These are phyloP conservation scores for Chimonanthus salicifolius DNA, from an alignment of 164 flowering plant species.

Conservation along the genomic window DNA sequence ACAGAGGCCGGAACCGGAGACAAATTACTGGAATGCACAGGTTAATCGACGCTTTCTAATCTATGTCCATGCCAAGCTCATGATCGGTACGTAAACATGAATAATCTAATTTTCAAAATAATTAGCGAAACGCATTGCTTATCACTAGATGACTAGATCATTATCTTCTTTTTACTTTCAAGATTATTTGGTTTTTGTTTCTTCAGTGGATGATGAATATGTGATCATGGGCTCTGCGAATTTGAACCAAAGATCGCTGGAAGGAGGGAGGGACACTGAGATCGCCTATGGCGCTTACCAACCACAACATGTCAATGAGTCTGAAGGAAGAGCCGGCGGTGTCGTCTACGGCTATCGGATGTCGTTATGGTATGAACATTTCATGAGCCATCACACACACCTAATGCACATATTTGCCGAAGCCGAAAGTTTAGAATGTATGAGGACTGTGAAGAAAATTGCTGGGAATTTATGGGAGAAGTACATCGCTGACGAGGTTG, in stretches of 20 bases:
- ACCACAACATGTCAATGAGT: conserved; percentile 38
- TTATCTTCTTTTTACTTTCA: not conserved
- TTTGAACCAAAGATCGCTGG: conserved; percentile 76
- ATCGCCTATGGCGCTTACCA: conserved; percentile 78
- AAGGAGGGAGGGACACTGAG: conserved; percentile 64
- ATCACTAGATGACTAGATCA: not conserved
- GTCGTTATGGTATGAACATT: conserved; percentile 65
- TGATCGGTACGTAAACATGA: conserved; percentile 47
- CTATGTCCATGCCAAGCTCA: conserved; percentile 69
- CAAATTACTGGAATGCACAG: conserved; percentile 56
- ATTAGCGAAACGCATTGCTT: not conserved
- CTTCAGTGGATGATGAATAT: conserved; percentile 75
- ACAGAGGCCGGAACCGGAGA: conserved; percentile 36
- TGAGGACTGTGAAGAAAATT: conserved; percentile 28
- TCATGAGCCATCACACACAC: conserved; percentile 20
- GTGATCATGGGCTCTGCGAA: conserved; percentile 79
- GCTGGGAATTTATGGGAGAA: conserved; percentile 45
- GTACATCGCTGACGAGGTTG: conserved; percentile 21
- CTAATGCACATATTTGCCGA: not conserved
- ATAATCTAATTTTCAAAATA: too few species aligned
- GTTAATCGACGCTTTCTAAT: conserved; percentile 62
- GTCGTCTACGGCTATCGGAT: conserved; percentile 46
- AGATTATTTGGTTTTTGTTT: not conserved
- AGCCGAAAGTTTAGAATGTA: conserved; percentile 43
- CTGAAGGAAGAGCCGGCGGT: conserved; percentile 31